These are phyloP conservation scores for Pseudogymnoascus sp. DNA, from an alignment of 2,329 filamentous ascomycete species.

Conservation along the genomic window DNA sequence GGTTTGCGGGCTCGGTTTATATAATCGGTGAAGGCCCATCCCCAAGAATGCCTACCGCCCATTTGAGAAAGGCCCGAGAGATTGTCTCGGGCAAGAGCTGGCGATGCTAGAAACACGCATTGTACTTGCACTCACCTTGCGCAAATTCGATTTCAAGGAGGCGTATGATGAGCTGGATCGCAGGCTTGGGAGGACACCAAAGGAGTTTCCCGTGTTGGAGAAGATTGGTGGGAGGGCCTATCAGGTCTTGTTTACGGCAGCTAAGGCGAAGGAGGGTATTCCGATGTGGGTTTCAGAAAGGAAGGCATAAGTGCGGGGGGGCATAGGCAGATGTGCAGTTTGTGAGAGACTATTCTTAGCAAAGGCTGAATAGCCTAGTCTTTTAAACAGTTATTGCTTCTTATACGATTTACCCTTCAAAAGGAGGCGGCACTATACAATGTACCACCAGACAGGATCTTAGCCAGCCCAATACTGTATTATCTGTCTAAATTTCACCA, in stretches of 20 bases:
- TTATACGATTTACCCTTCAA: no score
- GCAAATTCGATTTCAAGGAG: conserved; percentile 40
- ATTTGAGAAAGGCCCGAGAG: conserved; percentile 46
- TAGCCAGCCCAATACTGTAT: no score
- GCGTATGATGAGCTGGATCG: conserved; percentile 29
- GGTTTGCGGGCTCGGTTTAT: not conserved
- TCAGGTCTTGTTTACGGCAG: conserved; percentile 20
- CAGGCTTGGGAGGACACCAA: conserved; percentile 16
- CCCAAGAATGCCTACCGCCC: conserved; percentile 20
- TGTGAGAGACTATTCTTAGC: no score
- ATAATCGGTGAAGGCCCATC: not conserved
- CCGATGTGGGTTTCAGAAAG: conserved; percentile 13
- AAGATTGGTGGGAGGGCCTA: conserved; percentile 14
- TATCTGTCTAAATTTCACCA: no score
- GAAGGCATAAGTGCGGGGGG: not conserved
- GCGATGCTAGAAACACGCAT: conserved; percentile 41
- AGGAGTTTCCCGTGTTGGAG: conserved; percentile 17
- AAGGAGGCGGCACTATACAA: no score
- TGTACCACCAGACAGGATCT: no score
- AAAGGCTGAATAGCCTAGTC: no score
- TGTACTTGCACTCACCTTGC: conserved; percentile 38
- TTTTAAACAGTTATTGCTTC: no score
- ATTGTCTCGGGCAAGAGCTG: conserved; percentile 48
- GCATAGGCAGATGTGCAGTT: no score
- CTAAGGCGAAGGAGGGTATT: conserved; percentile 22